Conservation (phyloP, 805 yeast species). For the Starmerella vaccinii region DNA sequence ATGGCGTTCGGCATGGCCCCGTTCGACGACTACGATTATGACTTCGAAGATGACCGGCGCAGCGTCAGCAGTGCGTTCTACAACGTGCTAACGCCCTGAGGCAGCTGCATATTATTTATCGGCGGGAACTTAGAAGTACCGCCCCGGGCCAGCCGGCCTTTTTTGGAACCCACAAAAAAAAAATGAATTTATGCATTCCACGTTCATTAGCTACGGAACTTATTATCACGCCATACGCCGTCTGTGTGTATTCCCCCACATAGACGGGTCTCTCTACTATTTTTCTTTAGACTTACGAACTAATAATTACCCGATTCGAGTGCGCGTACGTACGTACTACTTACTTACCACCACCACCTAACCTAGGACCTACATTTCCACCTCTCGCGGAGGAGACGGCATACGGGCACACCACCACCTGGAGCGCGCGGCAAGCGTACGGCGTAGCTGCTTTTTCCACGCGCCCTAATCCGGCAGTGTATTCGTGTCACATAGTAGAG, state of each 20-base stretch:
- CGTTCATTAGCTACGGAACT: not conserved
- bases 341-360: too few species aligned
- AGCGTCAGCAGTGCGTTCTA: conserved; percentile 23
- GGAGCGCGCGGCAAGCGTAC: not conserved
- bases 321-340: too few species aligned
- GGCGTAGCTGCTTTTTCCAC: not conserved
- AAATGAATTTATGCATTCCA: not conserved
- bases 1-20: conserved; percentile 10
- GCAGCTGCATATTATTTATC: not conserved
- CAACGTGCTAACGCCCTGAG: conserved; percentile 19
- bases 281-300: too few species aligned
- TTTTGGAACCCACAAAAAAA: not conserved
- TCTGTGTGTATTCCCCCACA: too few species aligned
- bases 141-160: not conserved
- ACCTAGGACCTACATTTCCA: too few species aligned
- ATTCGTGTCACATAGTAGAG: conserved; percentile 5
- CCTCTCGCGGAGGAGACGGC: not conserved
- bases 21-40: conserved; percentile 21
- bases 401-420: not conserved
- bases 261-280: too few species aligned
- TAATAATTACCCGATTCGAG: too few species aligned
- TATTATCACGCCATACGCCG: not conserved
- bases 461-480: not conserved
- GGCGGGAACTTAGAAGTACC: not conserved
- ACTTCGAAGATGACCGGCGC: conserved; percentile 22